A percentile compares a stretch with the other conserved stretches of the same genome.
phyloP scores from a whole-genome alignment of 768 basidiomycete genomes.

The Candolleomyces aberdarensis region DNA sequence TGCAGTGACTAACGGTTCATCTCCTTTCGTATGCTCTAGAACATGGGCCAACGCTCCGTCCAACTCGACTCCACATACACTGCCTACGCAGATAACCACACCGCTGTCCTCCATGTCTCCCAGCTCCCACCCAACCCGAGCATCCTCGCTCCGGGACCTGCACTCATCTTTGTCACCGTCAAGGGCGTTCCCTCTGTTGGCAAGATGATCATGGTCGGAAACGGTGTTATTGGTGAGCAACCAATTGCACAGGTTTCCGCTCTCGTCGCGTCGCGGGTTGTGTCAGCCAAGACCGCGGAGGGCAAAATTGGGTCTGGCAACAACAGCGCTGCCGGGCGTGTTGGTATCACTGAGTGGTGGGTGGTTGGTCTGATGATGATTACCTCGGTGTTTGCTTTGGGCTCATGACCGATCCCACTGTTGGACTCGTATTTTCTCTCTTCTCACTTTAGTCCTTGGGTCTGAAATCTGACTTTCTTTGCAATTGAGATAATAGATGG shows the following conservation, averaged over 20 bases:
- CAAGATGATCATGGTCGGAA: constrained; percentile 71
- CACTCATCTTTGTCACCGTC: constrained; percentile 72
- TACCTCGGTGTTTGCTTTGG: background rate
- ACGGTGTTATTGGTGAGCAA: constrained; percentile 66
- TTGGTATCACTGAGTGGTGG: background rate
- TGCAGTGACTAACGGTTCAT: background rate
- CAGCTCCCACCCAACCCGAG: constrained; percentile 77
- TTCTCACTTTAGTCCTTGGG: too few relatives aligned
- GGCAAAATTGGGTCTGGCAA: background rate
- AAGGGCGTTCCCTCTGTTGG: constrained; percentile 77
- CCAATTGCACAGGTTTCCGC: constrained; percentile 27
- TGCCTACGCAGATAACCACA: constrained; percentile 48
- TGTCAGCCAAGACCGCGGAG: constrained; percentile 7
- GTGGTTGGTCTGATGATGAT: background rate
- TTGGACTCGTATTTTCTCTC: background rate
- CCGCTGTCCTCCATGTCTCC: constrained; percentile 59
- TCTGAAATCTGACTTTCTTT: background rate
- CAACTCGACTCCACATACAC: constrained; percentile 65
- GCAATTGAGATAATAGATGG: background rate
- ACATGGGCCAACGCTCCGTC: constrained; percentile 76
- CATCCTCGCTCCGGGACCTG: constrained; percentile 68
- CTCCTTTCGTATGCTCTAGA: constrained; percentile 27
- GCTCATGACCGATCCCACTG: background rate
- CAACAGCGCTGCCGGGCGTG: background rate
- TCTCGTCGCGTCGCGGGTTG: constrained; percentile 33